Percentiles rank a stretch among this genome's conserved stretches.
Evolutionary conservation across 2,329 filamentous ascomycete species (phyloP).

Genomic region (Phialophora chinensis): DNA sequence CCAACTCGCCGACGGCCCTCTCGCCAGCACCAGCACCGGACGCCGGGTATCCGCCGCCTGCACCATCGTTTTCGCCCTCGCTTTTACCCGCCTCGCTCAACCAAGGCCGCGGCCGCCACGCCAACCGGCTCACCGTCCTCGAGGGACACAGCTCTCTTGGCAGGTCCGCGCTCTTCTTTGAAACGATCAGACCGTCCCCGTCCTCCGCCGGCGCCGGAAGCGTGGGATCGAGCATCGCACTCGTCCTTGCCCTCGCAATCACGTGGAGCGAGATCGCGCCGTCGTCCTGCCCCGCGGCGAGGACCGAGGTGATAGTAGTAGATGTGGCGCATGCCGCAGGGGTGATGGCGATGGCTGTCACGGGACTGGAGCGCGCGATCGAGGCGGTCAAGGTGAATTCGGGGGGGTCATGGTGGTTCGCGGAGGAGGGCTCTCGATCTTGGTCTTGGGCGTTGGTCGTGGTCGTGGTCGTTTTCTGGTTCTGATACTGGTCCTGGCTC

Average conservation of each 20-base stretch:
- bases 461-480: not conserved
- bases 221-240: too few species aligned
- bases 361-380: constrained; percentile 63
- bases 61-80: too few species aligned
- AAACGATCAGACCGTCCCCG: constrained; percentile 20
- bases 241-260: constrained; percentile 42
- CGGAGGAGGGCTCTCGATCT: too few species aligned
- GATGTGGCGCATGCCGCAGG: constrained; percentile 23
- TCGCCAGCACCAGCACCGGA: too few species aligned
- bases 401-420: constrained; percentile 5
- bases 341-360: constrained; percentile 75
- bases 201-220: too few species aligned
- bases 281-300: constrained; percentile 56
- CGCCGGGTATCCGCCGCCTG: too few species aligned
- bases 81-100: constrained; percentile 26
- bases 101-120: constrained; percentile 65
- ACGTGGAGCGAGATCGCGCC: constrained; percentile 53
- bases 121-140: constrained; percentile 69
- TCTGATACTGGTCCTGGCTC: not conserved
- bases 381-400: constrained; percentile 61
- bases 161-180: constrained; percentile 36
- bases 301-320: constrained; percentile 37
- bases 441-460: too few species aligned
- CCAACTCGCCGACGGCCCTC: constrained; percentile 22
- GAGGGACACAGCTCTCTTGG: constrained; percentile 59